Evolutionary conservation across 495 filamentous ascomycete species (phyloP).

Genomic region (Lentithecium fluviatile): DNA sequence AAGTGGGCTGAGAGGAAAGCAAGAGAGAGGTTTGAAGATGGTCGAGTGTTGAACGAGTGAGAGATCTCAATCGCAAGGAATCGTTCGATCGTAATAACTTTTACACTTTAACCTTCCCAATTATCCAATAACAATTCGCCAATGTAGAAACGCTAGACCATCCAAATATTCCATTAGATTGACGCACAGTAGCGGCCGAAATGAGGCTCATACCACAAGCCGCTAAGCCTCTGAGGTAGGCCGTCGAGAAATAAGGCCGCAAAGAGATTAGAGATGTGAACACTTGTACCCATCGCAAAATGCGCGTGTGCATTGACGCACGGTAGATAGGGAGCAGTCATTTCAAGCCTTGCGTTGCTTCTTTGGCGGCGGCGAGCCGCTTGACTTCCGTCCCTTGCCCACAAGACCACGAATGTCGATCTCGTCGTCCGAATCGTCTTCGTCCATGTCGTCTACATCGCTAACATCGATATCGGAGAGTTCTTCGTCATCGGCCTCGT

Average conservation of each 20-base stretch:
- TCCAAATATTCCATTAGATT: not conserved
- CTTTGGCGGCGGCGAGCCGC: slow-evolving; percentile 29
- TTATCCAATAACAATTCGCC: not conserved
- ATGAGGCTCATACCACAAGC: not conserved
- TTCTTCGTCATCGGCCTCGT: slow-evolving; percentile 57
- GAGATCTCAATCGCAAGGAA: not conserved
- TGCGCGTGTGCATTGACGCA: too few relatives aligned
- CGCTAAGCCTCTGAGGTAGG: not conserved
- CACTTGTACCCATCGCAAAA: too few relatives aligned
- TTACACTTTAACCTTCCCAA: not conserved
- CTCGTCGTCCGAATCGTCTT: slow-evolving; percentile 50
- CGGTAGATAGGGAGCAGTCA: too few relatives aligned
- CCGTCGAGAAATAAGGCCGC: not conserved
- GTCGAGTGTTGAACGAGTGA: not conserved
- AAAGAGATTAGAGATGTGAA: not conserved
- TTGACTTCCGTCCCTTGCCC: slow-evolving; percentile 33
- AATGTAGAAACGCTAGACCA: not conserved
- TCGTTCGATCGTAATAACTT: not conserved
- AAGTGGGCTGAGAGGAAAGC: too few relatives aligned
- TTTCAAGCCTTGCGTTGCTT: slow-evolving; percentile 29
- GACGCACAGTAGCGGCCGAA: not conserved
- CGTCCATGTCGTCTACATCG: slow-evolving; percentile 53
- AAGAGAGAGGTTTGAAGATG: not conserved
- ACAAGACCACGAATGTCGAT: slow-evolving; percentile 43
- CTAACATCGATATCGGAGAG: slow-evolving; percentile 50